Conservation (phyloP, 2,329 filamentous ascomycete genomes). For the Penicillium frequentans region DNA sequence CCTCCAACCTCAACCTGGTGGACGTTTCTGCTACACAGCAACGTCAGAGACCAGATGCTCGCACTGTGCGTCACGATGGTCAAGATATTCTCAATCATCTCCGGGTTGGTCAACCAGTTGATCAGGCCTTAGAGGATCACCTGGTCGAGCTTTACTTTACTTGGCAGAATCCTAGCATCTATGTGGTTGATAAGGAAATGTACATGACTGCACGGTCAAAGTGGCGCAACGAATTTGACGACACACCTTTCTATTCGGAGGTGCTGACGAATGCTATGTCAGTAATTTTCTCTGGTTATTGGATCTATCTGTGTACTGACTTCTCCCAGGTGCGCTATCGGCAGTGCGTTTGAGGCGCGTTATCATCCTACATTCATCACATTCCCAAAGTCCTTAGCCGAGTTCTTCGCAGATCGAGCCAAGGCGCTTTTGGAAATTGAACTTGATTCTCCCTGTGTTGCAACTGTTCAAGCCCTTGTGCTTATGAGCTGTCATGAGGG, state of each 20-base stretch:
- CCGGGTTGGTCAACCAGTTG: conserved; percentile 42
- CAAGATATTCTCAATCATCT: conserved; percentile 44
- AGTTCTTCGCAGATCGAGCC: conserved; percentile 43
- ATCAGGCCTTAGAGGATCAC: conserved; percentile 45
- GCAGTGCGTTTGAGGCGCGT: conserved; percentile 45
- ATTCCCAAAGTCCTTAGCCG: conserved; percentile 35
- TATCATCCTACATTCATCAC: conserved; percentile 46
- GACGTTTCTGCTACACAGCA: conserved; percentile 39
- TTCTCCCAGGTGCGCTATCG: conserved; percentile 39
- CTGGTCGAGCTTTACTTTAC: conserved; percentile 49
- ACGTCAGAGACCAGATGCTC: conserved; percentile 37
- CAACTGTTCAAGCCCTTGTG: conserved; percentile 50
- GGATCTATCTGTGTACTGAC: neutral
- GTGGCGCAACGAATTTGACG: conserved; percentile 39
- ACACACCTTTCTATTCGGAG: conserved; percentile 43
- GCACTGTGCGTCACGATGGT: conserved; percentile 40
- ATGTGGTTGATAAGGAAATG: conserved; percentile 47
- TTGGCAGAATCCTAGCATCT: conserved; percentile 50
- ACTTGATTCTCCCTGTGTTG: conserved; percentile 49
- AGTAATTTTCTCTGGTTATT: neutral
- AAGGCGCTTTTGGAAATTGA: conserved; percentile 50
- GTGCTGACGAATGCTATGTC: conserved; percentile 45
- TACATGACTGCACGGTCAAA: conserved; percentile 35
- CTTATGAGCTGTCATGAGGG: conserved; percentile 48
- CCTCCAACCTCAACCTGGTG: conserved; percentile 46